Percentiles rank a stretch among this genome's conserved stretches.
Conservation (phyloP, 192 early-diverging fungal species). For the Paraglomus occultum region DNA sequence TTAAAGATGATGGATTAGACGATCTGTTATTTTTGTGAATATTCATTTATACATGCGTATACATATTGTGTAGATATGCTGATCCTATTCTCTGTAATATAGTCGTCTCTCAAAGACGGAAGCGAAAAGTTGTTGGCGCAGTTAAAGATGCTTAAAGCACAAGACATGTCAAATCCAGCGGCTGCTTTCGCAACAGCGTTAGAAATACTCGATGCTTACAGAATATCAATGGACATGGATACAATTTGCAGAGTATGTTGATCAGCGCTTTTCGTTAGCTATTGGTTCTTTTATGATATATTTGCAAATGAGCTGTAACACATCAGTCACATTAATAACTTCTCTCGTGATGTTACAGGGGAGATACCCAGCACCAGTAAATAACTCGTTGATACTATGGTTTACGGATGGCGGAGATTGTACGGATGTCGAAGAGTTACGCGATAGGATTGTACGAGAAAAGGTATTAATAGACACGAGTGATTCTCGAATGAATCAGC, state of each 20-base stretch:
- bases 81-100: conserved; percentile 12
- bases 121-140: conserved; percentile 53
- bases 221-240: conserved; percentile 61
- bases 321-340: too few relatives aligned
- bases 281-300: not conserved
- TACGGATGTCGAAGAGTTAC: conserved; percentile 41
- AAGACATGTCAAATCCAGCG: conserved; percentile 68
- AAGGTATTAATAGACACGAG: too few relatives aligned
- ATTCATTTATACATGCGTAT: not conserved
- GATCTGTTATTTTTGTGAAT: not conserved
- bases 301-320: not conserved
- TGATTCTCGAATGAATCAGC: too few relatives aligned
- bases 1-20: not conserved
- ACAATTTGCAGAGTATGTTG: conserved; percentile 55
- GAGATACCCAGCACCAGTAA: conserved; percentile 61
- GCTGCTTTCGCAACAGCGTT: conserved; percentile 63
- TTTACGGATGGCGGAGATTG: conserved; percentile 73
- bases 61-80: not conserved
- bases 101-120: conserved; percentile 51
- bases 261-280: not conserved
- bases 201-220: conserved; percentile 65
- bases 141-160: conserved; percentile 60
- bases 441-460: conserved; percentile 30
- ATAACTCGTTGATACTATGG: conserved; percentile 72
- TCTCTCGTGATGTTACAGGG: conserved; percentile 40